A percentile compares a stretch with the other conserved stretches of the same genome.
These are phyloP conservation scores for Yarrowia divulgata DNA, from an alignment of 805 yeast species.

Conservation along the genomic window DNA sequence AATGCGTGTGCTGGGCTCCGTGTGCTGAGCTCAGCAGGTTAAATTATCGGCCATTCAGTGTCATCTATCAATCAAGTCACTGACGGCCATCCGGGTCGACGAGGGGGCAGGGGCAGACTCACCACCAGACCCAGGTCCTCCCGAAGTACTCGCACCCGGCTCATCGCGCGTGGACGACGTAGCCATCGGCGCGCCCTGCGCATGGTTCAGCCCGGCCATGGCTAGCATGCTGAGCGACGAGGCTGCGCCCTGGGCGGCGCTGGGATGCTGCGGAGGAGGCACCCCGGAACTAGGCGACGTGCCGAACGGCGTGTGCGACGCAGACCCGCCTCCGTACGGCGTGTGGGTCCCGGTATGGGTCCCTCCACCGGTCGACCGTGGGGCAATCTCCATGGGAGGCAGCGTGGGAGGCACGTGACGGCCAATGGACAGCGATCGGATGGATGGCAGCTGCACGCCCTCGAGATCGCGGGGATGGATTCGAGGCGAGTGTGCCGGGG, in stretches of 20 bases:
- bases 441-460: conserved; percentile 52
- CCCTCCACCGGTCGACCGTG: conserved; percentile 36
- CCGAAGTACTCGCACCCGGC: conserved; percentile 1
- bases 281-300: conserved; percentile 35
- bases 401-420: conserved; percentile 44
- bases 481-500: conserved; percentile 57
- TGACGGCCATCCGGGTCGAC: conserved; percentile 33
- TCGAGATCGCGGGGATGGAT: conserved; percentile 52
- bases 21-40: conserved; percentile 14
- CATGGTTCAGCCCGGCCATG: conserved; percentile 35
- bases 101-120: neutral
- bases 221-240: conserved; percentile 31
- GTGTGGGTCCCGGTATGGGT: conserved; percentile 29
- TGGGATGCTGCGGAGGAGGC: neutral
- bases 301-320: conserved; percentile 35
- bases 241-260: conserved; percentile 18
- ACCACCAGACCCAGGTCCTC: neutral
- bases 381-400: conserved; percentile 45
- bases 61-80: conserved; percentile 37
- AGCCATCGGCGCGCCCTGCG: neutral
- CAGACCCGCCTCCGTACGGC: conserved; percentile 32
- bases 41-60: conserved; percentile 24
- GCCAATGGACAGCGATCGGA: conserved; percentile 48
- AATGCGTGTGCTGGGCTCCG: conserved; percentile 17
- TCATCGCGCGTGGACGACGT: conserved; percentile 28